Evolutionary conservation across 306 rosid species (phyloP), one percentile per base, ranked within the genome.

Genomic region (Malus sieversii): DNA sequence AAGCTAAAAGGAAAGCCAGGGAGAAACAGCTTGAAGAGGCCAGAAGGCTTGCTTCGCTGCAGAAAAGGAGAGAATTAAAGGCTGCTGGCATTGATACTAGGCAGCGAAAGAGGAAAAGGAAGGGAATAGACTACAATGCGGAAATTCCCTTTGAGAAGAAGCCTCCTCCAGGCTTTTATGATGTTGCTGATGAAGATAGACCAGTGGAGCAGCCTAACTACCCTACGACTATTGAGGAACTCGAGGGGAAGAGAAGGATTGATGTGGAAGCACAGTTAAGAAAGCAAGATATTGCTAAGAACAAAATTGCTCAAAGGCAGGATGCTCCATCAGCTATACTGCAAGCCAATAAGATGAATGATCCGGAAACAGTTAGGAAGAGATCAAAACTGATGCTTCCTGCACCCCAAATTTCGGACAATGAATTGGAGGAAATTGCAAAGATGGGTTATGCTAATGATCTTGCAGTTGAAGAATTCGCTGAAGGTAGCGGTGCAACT

Each of bases 1-100:
- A 93, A 83, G 98, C 98, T 1, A 93, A 93, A 73, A 85, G 98
- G 81, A 93, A 93, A 81, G 98, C 98, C 42, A 85, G 98, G 76
- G 98, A 93, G 84, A 93, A 93, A 61, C 98, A 93, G 81, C 98
- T 93, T 38, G 98, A 93, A 83, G 98, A 93, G 79, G 97, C 98
- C 12, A 91, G 98, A 84, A 89, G 98, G 84, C 97, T 93, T 60
- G 98, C 98, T 63, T 93, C 98, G n/a, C 71, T 93, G n/a, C 98
- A 93, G 81, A 93, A 93, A 44, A 91, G 96, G 80, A 88, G 98
- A 82, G 98, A 93, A 73, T 63, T 93, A 64, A 93, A 93, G 87
- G 98, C 98, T 66, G 98, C 98, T 44, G 98, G 98, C 32, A 93
- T 93, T 83, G 96, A 93, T 82, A 76, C 59, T 23, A 88, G 98